A percentile compares a stretch with the other conserved stretches of the same genome.
These are phyloP conservation scores for Barnettozyma wickerhamii DNA, from an alignment of 805 yeast genomes.

Conservation along the genomic window DNA sequence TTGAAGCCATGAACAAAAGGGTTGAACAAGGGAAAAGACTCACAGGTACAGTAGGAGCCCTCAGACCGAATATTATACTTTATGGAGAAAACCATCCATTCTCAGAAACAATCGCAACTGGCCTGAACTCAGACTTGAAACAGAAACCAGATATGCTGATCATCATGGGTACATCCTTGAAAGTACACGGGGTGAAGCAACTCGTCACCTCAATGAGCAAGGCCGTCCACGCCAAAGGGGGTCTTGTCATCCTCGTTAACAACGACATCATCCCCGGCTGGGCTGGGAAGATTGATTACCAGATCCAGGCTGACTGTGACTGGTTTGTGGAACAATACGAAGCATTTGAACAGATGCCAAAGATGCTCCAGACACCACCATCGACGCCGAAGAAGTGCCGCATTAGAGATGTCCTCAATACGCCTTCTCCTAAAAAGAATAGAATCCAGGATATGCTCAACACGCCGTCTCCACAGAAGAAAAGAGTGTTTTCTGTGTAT, in stretches of 20 bases:
- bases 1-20: constrained; percentile 50
- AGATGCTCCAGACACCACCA: constrained; percentile 26
- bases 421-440: constrained; percentile 12
- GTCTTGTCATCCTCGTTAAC: constrained; percentile 74
- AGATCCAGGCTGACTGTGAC: constrained; percentile 78
- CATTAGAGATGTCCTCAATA: constrained; percentile 14
- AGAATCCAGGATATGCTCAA: constrained; percentile 14
- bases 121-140: constrained; percentile 60
- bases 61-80: constrained; percentile 86
- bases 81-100: constrained; percentile 95
- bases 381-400: constrained; percentile 26
- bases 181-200: constrained; percentile 83
- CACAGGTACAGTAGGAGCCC: constrained; percentile 64
- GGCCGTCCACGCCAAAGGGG: constrained; percentile 73
- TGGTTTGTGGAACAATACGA: constrained; percentile 50
- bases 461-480: constrained; percentile 12
- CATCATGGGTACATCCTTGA: constrained; percentile 91
- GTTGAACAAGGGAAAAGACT: constrained; percentile 66
- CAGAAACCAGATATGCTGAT: constrained; percentile 71
- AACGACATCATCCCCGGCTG: constrained; percentile 64
- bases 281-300: constrained; percentile 73
- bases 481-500: neutral
- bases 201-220: constrained; percentile 67
- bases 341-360: constrained; percentile 15
- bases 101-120: constrained; percentile 72